These are phyloP conservation scores for Leishmania martiniquensis DNA, from an alignment of 208 protist genomes.

Conservation along the genomic window DNA sequence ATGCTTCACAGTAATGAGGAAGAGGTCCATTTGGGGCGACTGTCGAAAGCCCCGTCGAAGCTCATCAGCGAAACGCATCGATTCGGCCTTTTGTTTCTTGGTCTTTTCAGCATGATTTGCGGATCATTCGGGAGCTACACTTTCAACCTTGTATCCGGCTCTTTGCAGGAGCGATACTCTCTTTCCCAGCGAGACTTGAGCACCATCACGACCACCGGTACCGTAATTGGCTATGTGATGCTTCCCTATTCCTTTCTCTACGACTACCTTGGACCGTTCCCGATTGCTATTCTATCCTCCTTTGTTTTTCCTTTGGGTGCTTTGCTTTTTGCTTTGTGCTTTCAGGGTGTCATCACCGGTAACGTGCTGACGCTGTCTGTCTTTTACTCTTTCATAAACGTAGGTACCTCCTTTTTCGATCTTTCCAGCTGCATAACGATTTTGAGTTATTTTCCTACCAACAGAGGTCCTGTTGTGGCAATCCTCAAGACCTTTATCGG, in stretches of 20 bases:
- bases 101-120: constrained; percentile 49
- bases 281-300: constrained; percentile 36
- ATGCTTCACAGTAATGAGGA: constrained; percentile 14
- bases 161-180: constrained; percentile 52
- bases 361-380: constrained; percentile 31
- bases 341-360: constrained; percentile 41
- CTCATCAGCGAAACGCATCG: constrained; percentile 48
- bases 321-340: constrained; percentile 45
- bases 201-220: constrained; percentile 56
- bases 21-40: constrained; percentile 11
- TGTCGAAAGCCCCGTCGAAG: constrained; percentile 16
- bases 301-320: constrained; percentile 43
- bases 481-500: constrained; percentile 71
- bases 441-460: constrained; percentile 53
- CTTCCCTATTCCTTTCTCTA: constrained; percentile 51
- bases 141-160: constrained; percentile 60
- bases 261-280: constrained; percentile 53
- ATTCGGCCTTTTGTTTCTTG: constrained; percentile 47
- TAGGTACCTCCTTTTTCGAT: constrained; percentile 53
- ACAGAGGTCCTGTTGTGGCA: constrained; percentile 48
- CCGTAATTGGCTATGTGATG: constrained; percentile 38
- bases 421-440: constrained; percentile 50
- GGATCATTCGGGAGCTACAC: constrained; percentile 58
- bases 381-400: constrained; percentile 41
- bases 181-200: constrained; percentile 56